These are phyloP conservation scores for Pichia paraexigua DNA, from an alignment of 805 yeast species.

Conservation along the genomic window DNA sequence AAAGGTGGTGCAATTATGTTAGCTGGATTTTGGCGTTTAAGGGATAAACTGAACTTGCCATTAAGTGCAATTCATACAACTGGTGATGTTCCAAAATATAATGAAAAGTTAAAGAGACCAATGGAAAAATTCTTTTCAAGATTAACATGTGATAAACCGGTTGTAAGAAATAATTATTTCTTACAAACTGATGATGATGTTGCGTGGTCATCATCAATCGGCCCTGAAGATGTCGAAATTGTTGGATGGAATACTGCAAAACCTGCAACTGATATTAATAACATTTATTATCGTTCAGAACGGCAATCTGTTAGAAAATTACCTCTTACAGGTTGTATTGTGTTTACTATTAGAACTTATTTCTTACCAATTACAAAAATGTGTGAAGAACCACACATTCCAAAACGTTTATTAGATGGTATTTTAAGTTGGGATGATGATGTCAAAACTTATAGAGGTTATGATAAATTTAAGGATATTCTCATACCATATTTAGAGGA, in stretches of 20 bases:
- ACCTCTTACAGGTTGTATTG: slow-evolving; percentile 49
- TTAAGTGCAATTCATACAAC: slow-evolving; percentile 51
- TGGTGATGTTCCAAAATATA: slow-evolving; percentile 63
- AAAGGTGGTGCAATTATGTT: slow-evolving; percentile 56
- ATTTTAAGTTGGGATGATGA: slow-evolving; percentile 52
- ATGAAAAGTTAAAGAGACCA: slow-evolving; percentile 47
- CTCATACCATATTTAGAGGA: slow-evolving; percentile 46
- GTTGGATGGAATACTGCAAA: slow-evolving; percentile 63
- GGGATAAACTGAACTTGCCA: slow-evolving; percentile 50
- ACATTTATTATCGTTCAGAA: slow-evolving; percentile 53
- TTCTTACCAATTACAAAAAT: slow-evolving; percentile 47
- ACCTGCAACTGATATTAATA: slow-evolving; percentile 37
- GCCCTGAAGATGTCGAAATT: slow-evolving; percentile 40
- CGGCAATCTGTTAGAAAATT: slow-evolving; percentile 56
- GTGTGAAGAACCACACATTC: slow-evolving; percentile 52
- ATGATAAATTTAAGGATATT: slow-evolving; percentile 42
- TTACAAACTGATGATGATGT: slow-evolving; percentile 54
- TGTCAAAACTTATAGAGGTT: slow-evolving; percentile 56
- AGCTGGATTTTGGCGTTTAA: slow-evolving; percentile 65
- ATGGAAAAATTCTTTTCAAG: slow-evolving; percentile 61
- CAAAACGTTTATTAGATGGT: slow-evolving; percentile 52
- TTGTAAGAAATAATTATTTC: slow-evolving; percentile 61
- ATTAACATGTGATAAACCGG: slow-evolving; percentile 50
- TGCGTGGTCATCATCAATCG: slow-evolving; percentile 61
- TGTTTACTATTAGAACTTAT: slow-evolving; percentile 59